Base-by-base conservation (phyloP, 495 filamentous ascomycete genomes). In the Talaromyces liani region DNA sequence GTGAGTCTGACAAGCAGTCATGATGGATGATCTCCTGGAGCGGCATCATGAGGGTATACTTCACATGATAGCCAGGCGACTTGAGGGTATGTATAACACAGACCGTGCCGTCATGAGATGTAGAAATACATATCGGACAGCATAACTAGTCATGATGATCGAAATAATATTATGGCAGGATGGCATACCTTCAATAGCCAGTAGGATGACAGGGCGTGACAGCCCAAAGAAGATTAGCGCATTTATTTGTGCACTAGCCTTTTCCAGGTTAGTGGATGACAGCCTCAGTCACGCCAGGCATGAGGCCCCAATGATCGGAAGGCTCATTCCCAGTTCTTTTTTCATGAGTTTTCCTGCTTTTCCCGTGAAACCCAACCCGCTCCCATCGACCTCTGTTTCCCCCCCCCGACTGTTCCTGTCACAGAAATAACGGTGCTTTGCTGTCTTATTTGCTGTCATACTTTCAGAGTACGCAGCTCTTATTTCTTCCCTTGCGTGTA, bases 361-460 rank as follows among this genome's bases (percentile, higher is more conserved):
- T 55, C 51, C 51, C 51, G 51, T 55, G 51, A 55, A 49, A 49
- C 51, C 51, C 51, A 55, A 55, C 51, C 22, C 51, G 51, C 51
- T 55, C 51, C 12, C 25, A 49, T 18, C 45, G 18, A 49, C 45
- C 45, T 49, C n/a, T 49, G 45, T 49, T 18, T 49, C 45, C 36
- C 36, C 45, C 36, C 36, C 14, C 36, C 45, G 45, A 49, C 18
- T 49, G 45, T 49, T 49, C 45, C 45, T 49, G 45, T 49, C 45
- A 9, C 41, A 45, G 41, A 45, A 45, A 20, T 49, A 20, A 49
- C 45, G 45, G 12, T 41, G 36, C 36, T 14, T 20, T 53, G 51
- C 51, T 55, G 8, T 55, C 51, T 29, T 16, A 55, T 55, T 55
- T 55, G 51, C 51, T 55, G 51, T 29, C 51, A 55, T 24, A 24